Conservation (phyloP, 306 rosid genomes). For the Quercus agrifolia region DNA sequence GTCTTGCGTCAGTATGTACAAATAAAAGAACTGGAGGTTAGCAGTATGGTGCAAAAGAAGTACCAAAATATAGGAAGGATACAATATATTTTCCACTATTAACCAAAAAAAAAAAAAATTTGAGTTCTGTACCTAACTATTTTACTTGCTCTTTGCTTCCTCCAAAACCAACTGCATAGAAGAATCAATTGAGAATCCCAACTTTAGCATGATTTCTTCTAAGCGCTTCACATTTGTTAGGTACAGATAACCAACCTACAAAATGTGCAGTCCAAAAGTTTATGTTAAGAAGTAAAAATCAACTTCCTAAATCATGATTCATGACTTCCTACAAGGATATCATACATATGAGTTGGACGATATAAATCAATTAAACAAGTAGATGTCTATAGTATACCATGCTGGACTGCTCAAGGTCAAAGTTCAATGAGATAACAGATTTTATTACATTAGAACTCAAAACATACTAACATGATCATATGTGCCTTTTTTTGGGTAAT, state of each 20-base stretch:
- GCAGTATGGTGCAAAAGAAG: neutral
- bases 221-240: conserved; percentile 68
- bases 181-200: conserved; percentile 82
- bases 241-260: conserved; percentile 82
- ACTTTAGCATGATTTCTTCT: conserved; percentile 73
- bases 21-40: neutral
- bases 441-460: neutral
- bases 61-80: neutral
- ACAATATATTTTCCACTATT: neutral
- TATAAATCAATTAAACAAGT: conserved; percentile 6
- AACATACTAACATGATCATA: neutral
- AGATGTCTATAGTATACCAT: conserved; percentile 16
- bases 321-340: neutral
- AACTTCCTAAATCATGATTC: neutral
- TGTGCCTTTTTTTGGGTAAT: neutral
- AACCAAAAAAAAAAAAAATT: neutral
- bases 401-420: conserved; percentile 7
- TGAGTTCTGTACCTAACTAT: neutral
- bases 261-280: conserved; percentile 23
- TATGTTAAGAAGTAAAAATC: conserved; percentile 24
- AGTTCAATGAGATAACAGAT: neutral
- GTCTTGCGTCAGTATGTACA: no score
- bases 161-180: conserved; percentile 50
- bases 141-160: conserved; percentile 49
- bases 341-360: neutral